Evolutionary conservation across 2,329 filamentous ascomycete species (phyloP), one percentile per base, ranked within the genome.

Genomic region (Lasiodiplodia sp.): DNA sequence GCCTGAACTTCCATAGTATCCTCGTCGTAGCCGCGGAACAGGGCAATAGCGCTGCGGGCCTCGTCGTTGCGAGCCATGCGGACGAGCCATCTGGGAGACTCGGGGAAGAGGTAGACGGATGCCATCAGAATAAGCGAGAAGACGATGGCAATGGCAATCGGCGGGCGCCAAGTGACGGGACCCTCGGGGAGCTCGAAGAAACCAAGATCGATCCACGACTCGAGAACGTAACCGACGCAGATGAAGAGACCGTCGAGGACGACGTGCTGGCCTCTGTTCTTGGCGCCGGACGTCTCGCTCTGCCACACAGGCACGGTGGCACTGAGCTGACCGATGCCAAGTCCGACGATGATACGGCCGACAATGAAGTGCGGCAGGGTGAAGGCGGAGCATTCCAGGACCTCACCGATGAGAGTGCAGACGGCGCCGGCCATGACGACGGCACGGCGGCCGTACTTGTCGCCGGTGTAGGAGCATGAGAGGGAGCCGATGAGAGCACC

Each of bases 31-130:
- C 78, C 82, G 49, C 80, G 80, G 56, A 85, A 77, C 3, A 75
- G 75, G 2, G 82, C 76, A 8, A 85, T 73, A 38, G 75, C 79
- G 6, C 60, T 12, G 37, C 68, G 69, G 0, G 87, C 88, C 72
- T 89, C 84, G 31, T 88, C 86, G 11, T 82, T 78, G 18, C 85
- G 83, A 57, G 86, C 85, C 44, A 86, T 82, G 60, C 82, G 81
- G 34, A 88, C 83, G 10, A 89, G 79, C 87, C 87, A 82, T 53
- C 79, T 71, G 1, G 81, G 79, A 8, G 76, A 79, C 66, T 82
- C 80, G 16, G 74, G 77, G 10, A 79, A 71, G 49, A 82, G 76
- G 69, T 80, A 79, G 10, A 76, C 77, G 0, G 73, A 75, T 1
- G 71, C 56, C 6, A 80, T 72, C 0, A 77, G 69, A 11, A 78